These are phyloP conservation scores for Epichloe baconii DNA, from an alignment of 2,329 filamentous ascomycete species.

Conservation along the genomic window DNA sequence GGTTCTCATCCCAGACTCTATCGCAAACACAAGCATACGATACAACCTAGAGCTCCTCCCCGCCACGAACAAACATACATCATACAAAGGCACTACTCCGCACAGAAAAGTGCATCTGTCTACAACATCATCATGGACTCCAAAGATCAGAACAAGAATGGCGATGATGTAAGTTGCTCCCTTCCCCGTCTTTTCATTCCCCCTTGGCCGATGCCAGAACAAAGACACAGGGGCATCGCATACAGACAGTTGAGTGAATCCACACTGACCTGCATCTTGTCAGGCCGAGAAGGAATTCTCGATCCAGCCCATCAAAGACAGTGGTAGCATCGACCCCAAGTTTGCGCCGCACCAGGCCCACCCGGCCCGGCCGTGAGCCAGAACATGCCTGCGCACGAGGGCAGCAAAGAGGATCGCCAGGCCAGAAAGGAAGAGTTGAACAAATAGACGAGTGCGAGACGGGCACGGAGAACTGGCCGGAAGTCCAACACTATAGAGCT, in stretches of 20 bases:
- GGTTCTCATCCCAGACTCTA: background rate
- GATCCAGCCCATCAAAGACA: slow-evolving; percentile 32
- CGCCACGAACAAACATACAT: background rate
- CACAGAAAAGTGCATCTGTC: too few relatives aligned
- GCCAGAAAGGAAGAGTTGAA: slow-evolving; percentile 54
- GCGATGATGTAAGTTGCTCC: slow-evolving; percentile 5
- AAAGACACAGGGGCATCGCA: background rate
- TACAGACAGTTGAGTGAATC: background rate
- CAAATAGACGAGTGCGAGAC: slow-evolving; percentile 24
- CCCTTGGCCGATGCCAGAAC: background rate
- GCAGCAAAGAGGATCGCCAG: slow-evolving; percentile 54
- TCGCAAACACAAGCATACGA: too few relatives aligned
- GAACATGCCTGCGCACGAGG: slow-evolving; percentile 41
- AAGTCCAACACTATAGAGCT: background rate
- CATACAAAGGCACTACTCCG: background rate
- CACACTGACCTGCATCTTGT: background rate
- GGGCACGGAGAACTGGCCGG: too few relatives aligned
- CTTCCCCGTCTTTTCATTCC: background rate
- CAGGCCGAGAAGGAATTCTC: slow-evolving; percentile 31
- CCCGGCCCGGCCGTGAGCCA: slow-evolving; percentile 43
- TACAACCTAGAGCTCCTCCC: background rate
- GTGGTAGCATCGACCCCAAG: slow-evolving; percentile 29
- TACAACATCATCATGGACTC: slow-evolving; percentile 9
- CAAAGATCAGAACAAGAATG: slow-evolving; percentile 10
- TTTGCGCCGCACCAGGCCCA: slow-evolving; percentile 40